Evolutionary conservation across 805 yeast species (phyloP).

Genomic region (Kodamaea leandrae): DNA sequence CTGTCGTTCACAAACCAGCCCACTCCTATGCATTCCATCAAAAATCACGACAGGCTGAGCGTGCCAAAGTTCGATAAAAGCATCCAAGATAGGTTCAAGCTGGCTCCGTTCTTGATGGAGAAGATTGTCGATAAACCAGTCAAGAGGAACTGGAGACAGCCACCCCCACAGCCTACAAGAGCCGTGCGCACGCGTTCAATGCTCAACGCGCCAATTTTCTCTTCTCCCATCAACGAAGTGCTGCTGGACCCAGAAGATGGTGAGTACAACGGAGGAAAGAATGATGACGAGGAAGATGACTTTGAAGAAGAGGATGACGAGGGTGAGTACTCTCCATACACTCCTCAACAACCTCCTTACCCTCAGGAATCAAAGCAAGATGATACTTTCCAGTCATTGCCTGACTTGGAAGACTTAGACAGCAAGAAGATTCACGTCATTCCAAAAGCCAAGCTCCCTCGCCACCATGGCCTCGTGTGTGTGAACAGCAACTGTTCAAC

Average conservation of each 20-base stretch:
- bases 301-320: constrained; percentile 28
- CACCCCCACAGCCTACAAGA: constrained; percentile 15
- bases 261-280: constrained; percentile 23
- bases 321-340: constrained; percentile 35
- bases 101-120: constrained; percentile 44
- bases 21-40: constrained; percentile 39
- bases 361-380: constrained; percentile 10
- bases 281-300: constrained; percentile 16
- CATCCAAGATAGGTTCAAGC: constrained; percentile 43
- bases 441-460: constrained; percentile 35
- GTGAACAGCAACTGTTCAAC: constrained; percentile 42
- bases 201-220: constrained; percentile 34
- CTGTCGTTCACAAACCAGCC: constrained; percentile 28
- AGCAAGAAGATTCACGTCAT: constrained; percentile 43
- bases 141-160: constrained; percentile 19
- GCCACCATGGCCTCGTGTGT: constrained; percentile 40
- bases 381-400: constrained; percentile 35
- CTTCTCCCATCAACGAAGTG: constrained; percentile 45
- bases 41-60: constrained; percentile 41
- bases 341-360: constrained; percentile 43
- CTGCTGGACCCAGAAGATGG: constrained; percentile 32
- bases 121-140: constrained; percentile 41
- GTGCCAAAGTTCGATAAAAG: constrained; percentile 37
- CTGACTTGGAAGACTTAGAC: constrained; percentile 44
- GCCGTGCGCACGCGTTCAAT: constrained; percentile 45